These are phyloP conservation scores for Herpetomonas tarakana DNA, from an alignment of 208 protist species.

Conservation along the genomic window DNA sequence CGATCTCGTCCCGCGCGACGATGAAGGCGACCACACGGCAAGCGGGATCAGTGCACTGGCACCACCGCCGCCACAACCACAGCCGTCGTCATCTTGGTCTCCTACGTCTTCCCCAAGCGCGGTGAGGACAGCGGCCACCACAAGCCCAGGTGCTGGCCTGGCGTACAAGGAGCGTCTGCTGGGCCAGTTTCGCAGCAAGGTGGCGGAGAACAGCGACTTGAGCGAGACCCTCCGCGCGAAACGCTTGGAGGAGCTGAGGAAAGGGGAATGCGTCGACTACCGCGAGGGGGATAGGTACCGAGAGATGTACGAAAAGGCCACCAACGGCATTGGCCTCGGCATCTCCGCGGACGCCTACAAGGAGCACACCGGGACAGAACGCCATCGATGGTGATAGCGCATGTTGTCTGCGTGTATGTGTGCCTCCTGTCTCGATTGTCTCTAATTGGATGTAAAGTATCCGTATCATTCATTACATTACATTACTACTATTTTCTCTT, in stretches of 20 bases:
- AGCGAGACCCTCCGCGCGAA: conserved; percentile 29
- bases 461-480: not conserved
- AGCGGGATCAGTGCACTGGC: too few relatives aligned
- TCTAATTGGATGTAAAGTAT: too few relatives aligned
- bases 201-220: conserved; percentile 26
- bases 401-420: not conserved
- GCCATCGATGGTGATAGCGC: conserved; percentile 33
- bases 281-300: conserved; percentile 44
- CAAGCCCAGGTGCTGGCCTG: conserved; percentile 20
- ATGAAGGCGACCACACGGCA: too few relatives aligned
- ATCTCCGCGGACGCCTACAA: conserved; percentile 79
- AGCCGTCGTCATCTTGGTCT: too few relatives aligned
- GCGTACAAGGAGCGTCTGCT: conserved; percentile 52
- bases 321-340: conserved; percentile 67
- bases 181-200: conserved; percentile 46
- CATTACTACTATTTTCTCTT: conserved; percentile 2
- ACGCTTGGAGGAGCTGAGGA: conserved; percentile 26
- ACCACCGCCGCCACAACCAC: too few relatives aligned
- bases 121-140: too few relatives aligned
- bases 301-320: conserved; percentile 37
- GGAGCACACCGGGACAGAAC: conserved; percentile 30
- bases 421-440: too few relatives aligned
- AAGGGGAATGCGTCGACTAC: conserved; percentile 56
- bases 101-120: too few relatives aligned
- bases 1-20: conserved; percentile 40